Base-by-base conservation (phyloP, 1,139 yeast species). In the Hanseniaspora uvarum region DNA sequence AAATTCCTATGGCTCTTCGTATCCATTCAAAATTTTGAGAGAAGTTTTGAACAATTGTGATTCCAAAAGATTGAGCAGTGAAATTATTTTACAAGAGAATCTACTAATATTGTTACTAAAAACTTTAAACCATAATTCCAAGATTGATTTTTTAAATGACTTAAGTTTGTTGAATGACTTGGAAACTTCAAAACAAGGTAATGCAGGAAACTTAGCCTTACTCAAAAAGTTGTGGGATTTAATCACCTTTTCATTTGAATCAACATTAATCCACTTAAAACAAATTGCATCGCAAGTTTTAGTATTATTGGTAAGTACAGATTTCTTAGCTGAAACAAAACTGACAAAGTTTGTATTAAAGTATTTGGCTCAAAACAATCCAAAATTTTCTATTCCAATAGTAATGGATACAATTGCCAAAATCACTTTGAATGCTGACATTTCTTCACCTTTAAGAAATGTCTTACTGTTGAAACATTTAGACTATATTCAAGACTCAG, bases 401-500 rank as follows among this genome's bases (percentile, higher is more conserved):
- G 43, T 46, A 3, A 40, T 53, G 46, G 56, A 45, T 12, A 48
- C 56, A 14, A 44, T 50, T 26, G 46, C 53, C 1, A 50, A 50
- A 4, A 41, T 50, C 6, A 50, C 53, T 18, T 21, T 50, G 4
- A 34, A 21, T 12, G 39, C 47, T 0, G 53, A 50, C 16, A 8
- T 8, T 12, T 26, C 47, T 7, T 24, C 43, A 24, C 47, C 41
- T 1, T 39, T 50, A 26, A 50, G 37, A 28, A 36, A 53, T 37
- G 23, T 49, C 14, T 28, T 53, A 8, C 36, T 53, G n/a, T 5
- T 48, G 6, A 53, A 53, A 40, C 52, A 47, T 19, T 19, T 53
- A 26, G 52, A 53, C 30, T 53, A 26, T 19, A 46, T 53, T 36
- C 55, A 53, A 43, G 41, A 50, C n/a, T n/a, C 47, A 1, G 7